Evolutionary conservation across 768 basidiomycete species (phyloP), one percentile per base, ranked within the genome.

Genomic region (Suillus subalutaceus): DNA sequence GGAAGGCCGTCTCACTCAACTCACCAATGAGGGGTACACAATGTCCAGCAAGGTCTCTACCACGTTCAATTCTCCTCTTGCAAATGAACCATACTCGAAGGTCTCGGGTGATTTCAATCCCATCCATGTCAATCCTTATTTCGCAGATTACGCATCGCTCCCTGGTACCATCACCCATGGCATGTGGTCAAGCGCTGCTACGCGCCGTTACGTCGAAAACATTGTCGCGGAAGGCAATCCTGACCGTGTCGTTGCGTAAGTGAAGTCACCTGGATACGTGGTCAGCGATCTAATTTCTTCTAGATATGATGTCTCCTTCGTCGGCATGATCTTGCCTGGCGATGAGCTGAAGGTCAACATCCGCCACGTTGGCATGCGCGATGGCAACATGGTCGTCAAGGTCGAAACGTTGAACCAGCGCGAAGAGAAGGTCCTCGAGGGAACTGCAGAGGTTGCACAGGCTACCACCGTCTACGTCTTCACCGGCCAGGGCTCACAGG

Each of bases 41-140:
- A 83, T 99, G 74, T 88, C 90, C 43, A 88, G 79, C 50, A 75
- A 82, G n/a, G 80, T 85, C 4, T 81, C 85, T 20, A 89, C 90
- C 12, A 77, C 83, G 8, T 97, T 95, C 83, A 88, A 82, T 56
- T 86, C 97, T 4, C 97, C 97, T 32, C 81, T 92, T 55, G 94
- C 93, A 57, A 99, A 99, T 74, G 93, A 97, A 78, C 92, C 95
- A 2, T 99, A 99, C 80, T 98, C 96, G 5, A 88, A 90, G 77
- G 86, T 96, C 58, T 99, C 97, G 0, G 96, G 97, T 55, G 97
- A 99, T 79, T 99, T 94, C 84, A 99, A 99, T 78, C 97, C 97
- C 37, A 99, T 99, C 71, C 97, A 99, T 77, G 84, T 97, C 77
- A 98, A 99, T 79, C 97, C 97, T 0, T 99, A 99, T 84, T 98